Evolutionary conservation across 2,329 filamentous ascomycete species (phyloP).

Genomic region (Coniosporium tulheliwenetii): DNA sequence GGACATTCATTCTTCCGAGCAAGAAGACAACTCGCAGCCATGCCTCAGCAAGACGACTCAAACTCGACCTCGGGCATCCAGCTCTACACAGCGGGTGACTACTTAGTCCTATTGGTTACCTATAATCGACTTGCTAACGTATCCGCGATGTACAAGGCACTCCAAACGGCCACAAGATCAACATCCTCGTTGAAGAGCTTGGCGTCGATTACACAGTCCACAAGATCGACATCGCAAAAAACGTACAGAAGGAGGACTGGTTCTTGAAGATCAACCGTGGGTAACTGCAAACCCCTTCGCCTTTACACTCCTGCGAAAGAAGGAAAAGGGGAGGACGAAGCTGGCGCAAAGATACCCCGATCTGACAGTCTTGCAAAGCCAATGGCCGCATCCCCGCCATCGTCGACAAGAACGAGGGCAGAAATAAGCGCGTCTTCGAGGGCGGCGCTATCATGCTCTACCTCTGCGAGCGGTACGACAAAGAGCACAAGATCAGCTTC

Average conservation of each 20-base stretch:
- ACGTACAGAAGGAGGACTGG: slow-evolving; percentile 28
- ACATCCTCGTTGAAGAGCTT: slow-evolving; percentile 15
- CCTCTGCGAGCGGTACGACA: slow-evolving; percentile 27
- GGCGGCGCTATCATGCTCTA: slow-evolving; percentile 31
- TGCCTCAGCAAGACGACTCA: too few species aligned
- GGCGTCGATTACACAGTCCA: slow-evolving; percentile 14
- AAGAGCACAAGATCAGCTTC: slow-evolving; percentile 23
- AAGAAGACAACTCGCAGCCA: too few species aligned
- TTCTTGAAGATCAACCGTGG: slow-evolving; percentile 29
- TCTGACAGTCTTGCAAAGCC: slow-evolving; percentile 8
- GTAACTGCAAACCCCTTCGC: neutral
- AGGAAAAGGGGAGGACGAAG: neutral
- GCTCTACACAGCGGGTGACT: too few species aligned
- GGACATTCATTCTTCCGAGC: too few species aligned
- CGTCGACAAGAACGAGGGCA: slow-evolving; percentile 18
- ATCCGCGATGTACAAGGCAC: slow-evolving; percentile 11
- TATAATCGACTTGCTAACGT: too few species aligned
- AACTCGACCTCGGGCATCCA: too few species aligned
- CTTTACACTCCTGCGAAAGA: neutral
- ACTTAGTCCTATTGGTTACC: too few species aligned
- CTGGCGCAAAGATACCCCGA: neutral
- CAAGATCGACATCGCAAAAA: slow-evolving; percentile 27
- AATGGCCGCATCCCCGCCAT: slow-evolving; percentile 33
- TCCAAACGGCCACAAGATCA: slow-evolving; percentile 18
- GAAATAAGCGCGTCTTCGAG: slow-evolving; percentile 22